These are phyloP conservation scores for Lumnitzera littorea DNA, from an alignment of 345 rosid genomes.

Conservation along the genomic window DNA sequence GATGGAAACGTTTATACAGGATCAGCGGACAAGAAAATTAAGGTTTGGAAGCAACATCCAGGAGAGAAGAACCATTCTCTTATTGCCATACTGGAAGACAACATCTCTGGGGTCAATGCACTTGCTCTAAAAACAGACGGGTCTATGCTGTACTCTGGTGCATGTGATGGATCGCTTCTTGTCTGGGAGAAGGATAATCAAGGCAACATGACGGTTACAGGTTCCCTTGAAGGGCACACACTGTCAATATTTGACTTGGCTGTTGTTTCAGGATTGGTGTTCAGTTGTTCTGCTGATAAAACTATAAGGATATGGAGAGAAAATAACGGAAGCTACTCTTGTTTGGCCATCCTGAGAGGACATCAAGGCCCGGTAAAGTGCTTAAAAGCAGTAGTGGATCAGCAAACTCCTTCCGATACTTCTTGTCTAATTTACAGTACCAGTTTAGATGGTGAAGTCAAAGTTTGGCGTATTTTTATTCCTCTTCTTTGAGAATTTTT, in stretches of 20 bases:
- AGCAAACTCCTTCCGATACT: slow-evolving; percentile 14
- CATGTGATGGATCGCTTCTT: slow-evolving; percentile 52
- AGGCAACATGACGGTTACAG: slow-evolving; percentile 35
- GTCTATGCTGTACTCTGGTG: slow-evolving; percentile 60
- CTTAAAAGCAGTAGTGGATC: slow-evolving; percentile 50
- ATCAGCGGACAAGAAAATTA: slow-evolving; percentile 30
- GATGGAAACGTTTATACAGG: neutral
- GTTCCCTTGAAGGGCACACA: slow-evolving; percentile 64
- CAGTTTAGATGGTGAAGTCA: slow-evolving; percentile 77
- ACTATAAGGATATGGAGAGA: slow-evolving; percentile 72
- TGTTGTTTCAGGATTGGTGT: slow-evolving; percentile 51
- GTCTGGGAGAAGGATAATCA: slow-evolving; percentile 58
- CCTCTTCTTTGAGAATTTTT: slow-evolving; percentile 13
- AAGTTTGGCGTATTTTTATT: slow-evolving; percentile 60
- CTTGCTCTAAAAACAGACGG: slow-evolving; percentile 53
- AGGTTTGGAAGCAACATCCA: slow-evolving; percentile 51
- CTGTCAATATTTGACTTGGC: slow-evolving; percentile 65
- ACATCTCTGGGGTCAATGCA: slow-evolving; percentile 72
- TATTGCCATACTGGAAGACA: slow-evolving; percentile 45
- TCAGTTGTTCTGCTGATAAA: slow-evolving; percentile 85
- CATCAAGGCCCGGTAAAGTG: slow-evolving; percentile 89
- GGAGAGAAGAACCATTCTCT: slow-evolving; percentile 49
- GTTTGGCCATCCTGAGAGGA: slow-evolving; percentile 66
- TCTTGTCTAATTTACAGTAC: slow-evolving; percentile 63
- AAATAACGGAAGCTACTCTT: slow-evolving; percentile 29